Evolutionary conservation across 306 rosid genomes (phyloP).

Genomic region (Fagus sylvatica): DNA sequence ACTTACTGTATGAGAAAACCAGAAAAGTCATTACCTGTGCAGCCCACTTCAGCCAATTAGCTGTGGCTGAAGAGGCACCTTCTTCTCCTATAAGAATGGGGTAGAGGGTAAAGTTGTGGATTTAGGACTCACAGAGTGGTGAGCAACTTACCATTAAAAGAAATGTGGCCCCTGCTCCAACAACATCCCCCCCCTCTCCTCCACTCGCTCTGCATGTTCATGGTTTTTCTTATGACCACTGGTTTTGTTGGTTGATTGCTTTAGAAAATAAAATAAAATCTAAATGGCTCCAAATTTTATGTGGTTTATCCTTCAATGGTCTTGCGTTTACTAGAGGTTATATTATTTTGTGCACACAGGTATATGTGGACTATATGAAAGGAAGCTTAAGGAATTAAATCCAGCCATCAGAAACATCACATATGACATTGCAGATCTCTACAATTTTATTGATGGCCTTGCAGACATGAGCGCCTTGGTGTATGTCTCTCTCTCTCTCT

Average conservation of each 20-base stretch:
- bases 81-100: no score
- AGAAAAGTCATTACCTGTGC: neutral
- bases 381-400: constrained; percentile 94
- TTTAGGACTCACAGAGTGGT: no score
- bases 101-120: no score
- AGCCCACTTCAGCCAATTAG: no score
- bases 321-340: constrained; percentile 19
- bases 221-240: neutral
- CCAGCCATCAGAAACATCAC: constrained; percentile 84
- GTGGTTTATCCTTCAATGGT: neutral
- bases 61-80: no score
- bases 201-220: neutral
- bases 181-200: neutral
- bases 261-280: neutral
- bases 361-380: constrained; percentile 87
- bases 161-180: neutral
- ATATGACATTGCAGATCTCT: constrained; percentile 87
- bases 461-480: constrained; percentile 97
- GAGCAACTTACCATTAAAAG: no score
- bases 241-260: neutral
- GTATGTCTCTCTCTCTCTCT: constrained; percentile 50
- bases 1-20: neutral
- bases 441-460: constrained; percentile 93
- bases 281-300: constrained; percentile 1
- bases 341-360: constrained; percentile 51